A percentile compares a stretch with the other conserved stretches of the same genome.
Conservation (phyloP, 2,329 filamentous ascomycete genomes). For the Tolypocladium nubicola region DNA sequence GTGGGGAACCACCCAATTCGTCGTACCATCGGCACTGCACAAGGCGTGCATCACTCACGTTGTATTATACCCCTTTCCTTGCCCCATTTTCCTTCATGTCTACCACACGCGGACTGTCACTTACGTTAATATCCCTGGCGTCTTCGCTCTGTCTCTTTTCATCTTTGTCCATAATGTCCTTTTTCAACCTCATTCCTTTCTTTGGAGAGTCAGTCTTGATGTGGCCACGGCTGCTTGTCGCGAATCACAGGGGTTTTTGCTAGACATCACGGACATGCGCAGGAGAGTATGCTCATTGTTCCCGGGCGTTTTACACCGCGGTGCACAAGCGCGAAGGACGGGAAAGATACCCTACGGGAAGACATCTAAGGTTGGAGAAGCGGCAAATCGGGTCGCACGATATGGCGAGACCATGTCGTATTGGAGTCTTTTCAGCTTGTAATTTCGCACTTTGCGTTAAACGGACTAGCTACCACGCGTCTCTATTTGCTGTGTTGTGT, state of each 20-base stretch:
- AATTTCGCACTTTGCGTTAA: not conserved
- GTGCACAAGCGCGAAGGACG: not conserved
- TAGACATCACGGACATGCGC: not conserved
- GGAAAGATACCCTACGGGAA: not conserved
- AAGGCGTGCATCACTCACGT: not conserved
- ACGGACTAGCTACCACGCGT: not conserved
- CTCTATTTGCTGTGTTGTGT: not conserved
- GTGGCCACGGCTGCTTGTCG: constrained; percentile 1
- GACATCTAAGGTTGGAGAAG: not conserved
- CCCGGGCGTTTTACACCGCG: not conserved
- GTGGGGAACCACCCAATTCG: not conserved
- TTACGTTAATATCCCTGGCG: not conserved
- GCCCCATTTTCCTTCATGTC: not conserved
- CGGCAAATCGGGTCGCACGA: not conserved
- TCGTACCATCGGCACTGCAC: not conserved
- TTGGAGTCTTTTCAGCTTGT: not conserved
- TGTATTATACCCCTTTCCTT: not conserved
- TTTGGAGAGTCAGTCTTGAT: not conserved
- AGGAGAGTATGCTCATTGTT: not conserved
- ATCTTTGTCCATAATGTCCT: not conserved
- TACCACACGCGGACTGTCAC: not conserved
- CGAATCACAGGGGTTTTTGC: not conserved
- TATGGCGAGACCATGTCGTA: not conserved
- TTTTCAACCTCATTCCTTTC: not conserved
- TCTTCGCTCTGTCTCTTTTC: not conserved